phyloP scores from a whole-genome alignment of 192 early-diverging fungal species.

The Physocladia obscura region DNA sequence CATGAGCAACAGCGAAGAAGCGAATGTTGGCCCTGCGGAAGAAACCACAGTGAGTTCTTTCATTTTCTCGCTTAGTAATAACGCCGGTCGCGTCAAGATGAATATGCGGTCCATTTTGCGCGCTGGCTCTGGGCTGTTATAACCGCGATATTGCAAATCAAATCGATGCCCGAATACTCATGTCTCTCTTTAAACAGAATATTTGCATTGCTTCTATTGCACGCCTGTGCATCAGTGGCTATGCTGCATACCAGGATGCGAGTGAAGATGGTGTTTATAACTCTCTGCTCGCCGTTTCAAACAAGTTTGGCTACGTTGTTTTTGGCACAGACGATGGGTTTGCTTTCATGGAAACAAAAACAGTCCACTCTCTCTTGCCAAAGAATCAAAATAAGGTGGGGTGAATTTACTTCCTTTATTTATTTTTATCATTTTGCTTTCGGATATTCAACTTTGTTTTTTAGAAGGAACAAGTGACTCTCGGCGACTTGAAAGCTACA shows the following conservation, averaged over 20 bases:
- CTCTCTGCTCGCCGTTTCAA: constrained; percentile 20
- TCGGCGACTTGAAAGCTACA: too few species aligned
- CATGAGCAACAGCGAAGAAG: neutral
- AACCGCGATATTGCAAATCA: neutral
- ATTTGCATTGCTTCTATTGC: neutral
- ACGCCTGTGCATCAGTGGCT: neutral
- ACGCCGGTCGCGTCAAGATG: neutral
- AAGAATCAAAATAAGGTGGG: neutral
- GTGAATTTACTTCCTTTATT: neutral
- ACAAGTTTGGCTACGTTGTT: constrained; percentile 28
- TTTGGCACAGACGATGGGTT: constrained; percentile 21
- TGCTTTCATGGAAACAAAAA: constrained; percentile 15
- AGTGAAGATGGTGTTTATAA: neutral
- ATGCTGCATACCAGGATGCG: neutral
- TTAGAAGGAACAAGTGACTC: constrained; percentile 4
- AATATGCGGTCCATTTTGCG: neutral
- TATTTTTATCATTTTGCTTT: neutral
- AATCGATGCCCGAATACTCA: neutral
- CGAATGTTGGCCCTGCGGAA: neutral
- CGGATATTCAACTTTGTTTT: neutral
- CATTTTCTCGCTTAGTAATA: neutral
- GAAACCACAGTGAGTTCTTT: neutral
- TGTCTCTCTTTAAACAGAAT: neutral
- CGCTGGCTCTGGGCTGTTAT: neutral
- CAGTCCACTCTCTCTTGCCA: too few species aligned